phyloP scores from a whole-genome alignment of 495 filamentous ascomycete species.

The Aspergillus haitiensis region DNA sequence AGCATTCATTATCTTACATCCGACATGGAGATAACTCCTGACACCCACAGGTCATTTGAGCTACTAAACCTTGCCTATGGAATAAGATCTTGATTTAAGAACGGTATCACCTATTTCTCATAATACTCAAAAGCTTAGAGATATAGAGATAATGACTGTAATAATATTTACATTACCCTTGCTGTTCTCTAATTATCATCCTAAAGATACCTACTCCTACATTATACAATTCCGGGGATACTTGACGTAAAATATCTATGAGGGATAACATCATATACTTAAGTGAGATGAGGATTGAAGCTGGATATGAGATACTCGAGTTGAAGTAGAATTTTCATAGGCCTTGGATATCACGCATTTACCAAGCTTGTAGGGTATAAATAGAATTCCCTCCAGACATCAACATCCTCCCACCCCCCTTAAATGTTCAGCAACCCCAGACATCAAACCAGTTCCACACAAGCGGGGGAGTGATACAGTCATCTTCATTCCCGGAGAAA shows the following conservation, averaged over 20 bases:
- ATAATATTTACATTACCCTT: background rate
- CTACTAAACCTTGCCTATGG: background rate
- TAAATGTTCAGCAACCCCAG: background rate
- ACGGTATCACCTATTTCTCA: background rate
- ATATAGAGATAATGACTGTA: background rate
- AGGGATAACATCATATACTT: background rate
- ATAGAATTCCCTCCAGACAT: background rate
- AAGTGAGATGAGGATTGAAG: background rate
- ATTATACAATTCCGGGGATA: background rate
- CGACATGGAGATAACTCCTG: background rate
- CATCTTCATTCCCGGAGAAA: background rate
- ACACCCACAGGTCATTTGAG: background rate
- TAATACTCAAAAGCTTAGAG: background rate
- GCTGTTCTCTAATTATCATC: background rate
- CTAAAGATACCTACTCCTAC: background rate
- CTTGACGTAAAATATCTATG: background rate
- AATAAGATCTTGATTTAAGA: background rate
- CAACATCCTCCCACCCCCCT: background rate
- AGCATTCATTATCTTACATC: no score
- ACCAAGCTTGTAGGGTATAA: background rate
- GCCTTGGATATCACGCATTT: background rate
- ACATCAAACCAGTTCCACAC: background rate
- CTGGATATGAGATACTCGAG: background rate
- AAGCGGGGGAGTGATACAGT: background rate
- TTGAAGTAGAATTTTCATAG: background rate